These are phyloP conservation scores for Colletotrichum brevisporum DNA, from an alignment of 2,329 filamentous ascomycete species.

Conservation along the genomic window DNA sequence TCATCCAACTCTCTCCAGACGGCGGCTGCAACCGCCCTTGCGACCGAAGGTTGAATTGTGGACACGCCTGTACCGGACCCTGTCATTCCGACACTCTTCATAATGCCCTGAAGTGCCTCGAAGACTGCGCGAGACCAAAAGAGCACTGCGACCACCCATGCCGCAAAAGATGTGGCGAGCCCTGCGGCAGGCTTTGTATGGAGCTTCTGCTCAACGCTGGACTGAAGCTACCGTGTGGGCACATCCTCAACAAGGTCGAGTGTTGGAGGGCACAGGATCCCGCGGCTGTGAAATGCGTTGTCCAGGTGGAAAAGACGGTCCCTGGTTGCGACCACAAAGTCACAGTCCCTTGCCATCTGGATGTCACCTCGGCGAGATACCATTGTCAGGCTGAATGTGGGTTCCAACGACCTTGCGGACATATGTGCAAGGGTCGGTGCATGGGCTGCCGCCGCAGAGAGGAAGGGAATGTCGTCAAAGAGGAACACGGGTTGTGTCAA, in stretches of 20 bases:
- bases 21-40: slow-evolving; percentile 72
- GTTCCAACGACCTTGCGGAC: slow-evolving; percentile 67
- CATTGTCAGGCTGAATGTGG: slow-evolving; percentile 65
- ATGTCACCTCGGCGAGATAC: slow-evolving; percentile 59
- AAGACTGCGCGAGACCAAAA: slow-evolving; percentile 58
- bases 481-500: slow-evolving; percentile 63
- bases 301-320: slow-evolving; percentile 61
- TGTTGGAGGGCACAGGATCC: slow-evolving; percentile 62
- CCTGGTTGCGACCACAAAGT: slow-evolving; percentile 70
- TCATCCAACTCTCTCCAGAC: slow-evolving; percentile 69
- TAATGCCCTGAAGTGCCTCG: slow-evolving; percentile 59
- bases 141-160: slow-evolving; percentile 62
- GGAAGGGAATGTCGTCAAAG: slow-evolving; percentile 45
- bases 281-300: slow-evolving; percentile 62
- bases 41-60: slow-evolving; percentile 61
- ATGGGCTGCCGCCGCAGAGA: slow-evolving; percentile 59
- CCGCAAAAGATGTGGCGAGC: slow-evolving; percentile 57
- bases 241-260: slow-evolving; percentile 48
- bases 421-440: slow-evolving; percentile 67
- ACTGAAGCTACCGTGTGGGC: slow-evolving; percentile 59
- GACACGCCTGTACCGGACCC: slow-evolving; percentile 60
- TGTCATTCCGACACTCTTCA: slow-evolving; percentile 66
- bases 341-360: slow-evolving; percentile 61
- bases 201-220: slow-evolving; percentile 48
- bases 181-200: slow-evolving; percentile 55